Evolutionary conservation across 768 basidiomycete species (phyloP).

Genomic region (Dioszegia hungarica): DNA sequence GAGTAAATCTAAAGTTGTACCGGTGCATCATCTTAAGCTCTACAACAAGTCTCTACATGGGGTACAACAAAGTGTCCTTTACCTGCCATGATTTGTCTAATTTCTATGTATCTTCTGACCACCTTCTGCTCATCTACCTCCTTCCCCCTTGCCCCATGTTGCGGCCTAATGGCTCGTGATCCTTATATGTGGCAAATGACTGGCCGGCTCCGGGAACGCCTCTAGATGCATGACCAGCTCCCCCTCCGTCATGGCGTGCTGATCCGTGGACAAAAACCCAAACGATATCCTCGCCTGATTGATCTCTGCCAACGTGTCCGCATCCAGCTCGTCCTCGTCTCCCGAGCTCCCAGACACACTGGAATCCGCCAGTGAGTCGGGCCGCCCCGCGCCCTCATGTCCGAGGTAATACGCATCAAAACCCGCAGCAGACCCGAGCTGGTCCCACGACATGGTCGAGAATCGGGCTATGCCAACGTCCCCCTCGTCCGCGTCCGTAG

Average conservation of each 20-base stretch:
- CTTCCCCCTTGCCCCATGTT: not conserved
- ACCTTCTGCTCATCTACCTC: not conserved
- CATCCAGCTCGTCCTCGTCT: not conserved
- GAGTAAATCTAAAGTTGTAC: no score
- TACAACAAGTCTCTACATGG: no score
- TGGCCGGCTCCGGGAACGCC: constrained; percentile 7
- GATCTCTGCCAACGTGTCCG: not conserved
- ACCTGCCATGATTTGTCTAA: not conserved
- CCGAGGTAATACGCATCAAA: constrained; percentile 8
- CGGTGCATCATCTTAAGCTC: no score
- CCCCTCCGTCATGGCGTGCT: not conserved
- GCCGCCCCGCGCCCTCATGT: not conserved
- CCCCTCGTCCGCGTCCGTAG: no score
- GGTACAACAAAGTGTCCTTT: no score
- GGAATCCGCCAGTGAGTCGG: not conserved
- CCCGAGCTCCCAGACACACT: no score
- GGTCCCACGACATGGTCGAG: constrained; percentile 3
- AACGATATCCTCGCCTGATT: constrained; percentile 6
- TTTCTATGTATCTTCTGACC: no score
- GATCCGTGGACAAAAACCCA: constrained; percentile 2
- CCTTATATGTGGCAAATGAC: constrained; percentile 9
- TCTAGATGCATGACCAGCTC: not conserved
- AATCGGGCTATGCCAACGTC: not conserved
- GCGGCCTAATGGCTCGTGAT: constrained; percentile 7
- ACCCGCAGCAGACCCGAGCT: not conserved